Conservation (phyloP, 106 monocot species). For the Dioscorea dumetorum region DNA sequence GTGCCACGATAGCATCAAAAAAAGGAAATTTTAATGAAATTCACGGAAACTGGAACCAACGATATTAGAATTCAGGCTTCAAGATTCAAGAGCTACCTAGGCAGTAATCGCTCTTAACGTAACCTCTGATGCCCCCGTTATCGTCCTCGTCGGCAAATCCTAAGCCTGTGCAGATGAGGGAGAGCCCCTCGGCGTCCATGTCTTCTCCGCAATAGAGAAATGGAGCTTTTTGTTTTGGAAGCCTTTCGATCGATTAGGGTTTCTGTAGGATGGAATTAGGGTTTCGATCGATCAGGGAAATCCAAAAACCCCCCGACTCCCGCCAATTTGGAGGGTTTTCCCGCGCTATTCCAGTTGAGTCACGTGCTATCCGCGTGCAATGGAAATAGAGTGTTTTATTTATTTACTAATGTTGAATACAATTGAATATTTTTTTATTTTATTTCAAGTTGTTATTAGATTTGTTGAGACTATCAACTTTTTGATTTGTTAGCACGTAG, state of each 20-base stretch:
- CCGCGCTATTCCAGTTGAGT: neutral
- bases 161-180: constrained; percentile 29
- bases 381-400: too few relatives aligned
- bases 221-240: too few relatives aligned
- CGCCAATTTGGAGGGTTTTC: neutral
- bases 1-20: neutral
- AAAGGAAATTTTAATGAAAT: neutral
- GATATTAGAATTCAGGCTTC: too few relatives aligned
- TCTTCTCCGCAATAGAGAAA: neutral
- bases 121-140: constrained; percentile 20
- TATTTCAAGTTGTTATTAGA: too few relatives aligned
- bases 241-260: neutral
- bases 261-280: neutral
- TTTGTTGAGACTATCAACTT: too few relatives aligned
- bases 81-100: constrained; percentile 14
- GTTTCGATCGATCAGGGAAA: too few relatives aligned
- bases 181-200: constrained; percentile 36
- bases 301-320: too few relatives aligned
- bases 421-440: too few relatives aligned
- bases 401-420: too few relatives aligned
- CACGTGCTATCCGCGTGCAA: too few relatives aligned
- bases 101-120: constrained; percentile 31
- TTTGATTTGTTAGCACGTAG: too few relatives aligned
- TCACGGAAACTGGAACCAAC: neutral
- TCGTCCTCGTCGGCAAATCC: constrained; percentile 30